Base-by-base conservation (phyloP, 2,329 filamentous ascomycete genomes). In the Volutella citrinella region DNA sequence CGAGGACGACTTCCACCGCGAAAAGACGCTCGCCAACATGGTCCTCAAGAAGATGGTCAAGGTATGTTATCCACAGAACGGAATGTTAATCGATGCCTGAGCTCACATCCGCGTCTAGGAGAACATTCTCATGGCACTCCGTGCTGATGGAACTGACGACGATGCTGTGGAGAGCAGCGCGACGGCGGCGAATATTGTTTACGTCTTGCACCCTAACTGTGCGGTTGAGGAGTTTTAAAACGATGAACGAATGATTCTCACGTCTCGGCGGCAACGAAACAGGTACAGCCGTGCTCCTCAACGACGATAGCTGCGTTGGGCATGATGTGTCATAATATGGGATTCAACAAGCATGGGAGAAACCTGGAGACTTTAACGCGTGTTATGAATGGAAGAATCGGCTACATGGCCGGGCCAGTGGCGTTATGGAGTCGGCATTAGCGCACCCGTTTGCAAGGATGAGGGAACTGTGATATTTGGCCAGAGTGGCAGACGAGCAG, bases 31-130 rank as follows among this genome's bases (percentile, higher is more conserved):
- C 36, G 84, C 82, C 11, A 77, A 70, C 57, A 93, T 95, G 76
- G 91, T 98, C 33, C 66, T 98, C 49, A 95, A 87, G 74, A 84
- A 87, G 63, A 94, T 97, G 84, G 85, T 96, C 56, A 96, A 93
- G 82, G 89, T 93, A 70, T 56, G 78, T 66, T 43, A n/a, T n/a
- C n/a, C n/a, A n/a, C n/a, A n/a, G n/a, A n/a, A n/a, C n/a, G n/a
- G n/a, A n/a, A n/a, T n/a, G n/a, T n/a, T n/a, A n/a, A n/a, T n/a
- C n/a, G n/a, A n/a, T n/a, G n/a, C n/a, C n/a, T n/a, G n/a, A n/a
- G n/a, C n/a, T n/a, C n/a, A n/a, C n/a, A n/a, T n/a, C n/a, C n/a
- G n/a, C n/a, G 30, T 72, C 77, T 63, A 90, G 64, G 90, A 94
- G 48, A 89, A 95, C 49, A 90, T 94, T 14, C 75, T 97, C 30